Evolutionary conservation across 371 early-diverging fungal genomes (phyloP).

Genomic region (Actinomucor elegans): DNA sequence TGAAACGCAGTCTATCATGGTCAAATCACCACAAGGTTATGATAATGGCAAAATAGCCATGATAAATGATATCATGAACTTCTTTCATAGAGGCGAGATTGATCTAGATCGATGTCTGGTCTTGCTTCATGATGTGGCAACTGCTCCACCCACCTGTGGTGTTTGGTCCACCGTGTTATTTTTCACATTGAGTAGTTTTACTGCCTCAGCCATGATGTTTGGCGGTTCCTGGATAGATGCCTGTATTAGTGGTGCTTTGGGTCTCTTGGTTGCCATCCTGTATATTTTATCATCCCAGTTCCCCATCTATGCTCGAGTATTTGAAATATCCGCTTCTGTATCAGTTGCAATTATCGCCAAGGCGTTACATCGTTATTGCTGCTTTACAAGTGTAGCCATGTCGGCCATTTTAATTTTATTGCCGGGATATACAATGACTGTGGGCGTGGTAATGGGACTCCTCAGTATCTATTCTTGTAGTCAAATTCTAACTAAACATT

Average conservation of each 20-base stretch:
- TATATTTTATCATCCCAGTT: slow-evolving; percentile 30
- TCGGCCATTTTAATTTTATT: slow-evolving; percentile 55
- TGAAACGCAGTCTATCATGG: slow-evolving; percentile 35
- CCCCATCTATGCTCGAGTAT: slow-evolving; percentile 42
- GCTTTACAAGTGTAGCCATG: slow-evolving; percentile 41
- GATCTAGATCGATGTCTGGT: slow-evolving; percentile 29
- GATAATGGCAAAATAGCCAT: slow-evolving; percentile 43
- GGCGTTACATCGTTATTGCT: slow-evolving; percentile 34
- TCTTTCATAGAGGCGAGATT: slow-evolving; percentile 19
- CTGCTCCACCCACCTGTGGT: slow-evolving; percentile 40
- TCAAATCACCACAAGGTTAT: slow-evolving; percentile 36
- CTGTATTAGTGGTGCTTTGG: slow-evolving; percentile 25
- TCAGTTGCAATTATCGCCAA: slow-evolving; percentile 35
- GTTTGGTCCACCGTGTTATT: slow-evolving; percentile 13
- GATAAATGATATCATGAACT: slow-evolving; percentile 37
- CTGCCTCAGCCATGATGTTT: slow-evolving; percentile 36
- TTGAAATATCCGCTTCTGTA: slow-evolving; percentile 43
- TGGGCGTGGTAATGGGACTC: slow-evolving; percentile 47
- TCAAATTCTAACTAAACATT: not conserved
- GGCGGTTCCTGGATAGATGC: slow-evolving; percentile 45
- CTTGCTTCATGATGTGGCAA: slow-evolving; percentile 25
- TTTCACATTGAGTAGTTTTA: slow-evolving; percentile 32
- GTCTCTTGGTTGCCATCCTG: slow-evolving; percentile 30
- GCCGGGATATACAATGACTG: slow-evolving; percentile 72
- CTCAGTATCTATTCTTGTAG: not conserved